Evolutionary conservation across 2,329 filamentous ascomycete species (phyloP).

Genomic region (Parastagonospora avenae): DNA sequence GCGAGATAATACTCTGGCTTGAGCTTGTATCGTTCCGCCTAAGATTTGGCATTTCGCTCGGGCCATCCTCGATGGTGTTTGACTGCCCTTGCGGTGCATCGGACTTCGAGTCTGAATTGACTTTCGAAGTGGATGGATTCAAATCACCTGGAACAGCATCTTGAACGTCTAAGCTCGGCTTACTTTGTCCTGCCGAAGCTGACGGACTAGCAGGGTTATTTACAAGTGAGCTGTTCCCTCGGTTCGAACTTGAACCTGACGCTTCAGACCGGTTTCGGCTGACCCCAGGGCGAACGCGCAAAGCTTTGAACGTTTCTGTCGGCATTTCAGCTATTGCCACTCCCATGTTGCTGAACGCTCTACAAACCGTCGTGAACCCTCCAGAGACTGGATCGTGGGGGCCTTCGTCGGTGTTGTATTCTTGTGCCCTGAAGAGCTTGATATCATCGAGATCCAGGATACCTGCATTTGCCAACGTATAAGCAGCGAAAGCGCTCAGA

Average conservation of each 20-base stretch:
- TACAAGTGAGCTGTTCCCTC: not conserved
- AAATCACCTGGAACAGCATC: not conserved
- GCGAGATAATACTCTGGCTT: slow-evolving; percentile 20
- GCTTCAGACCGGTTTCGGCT: slow-evolving; percentile 11
- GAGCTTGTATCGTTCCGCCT: not conserved
- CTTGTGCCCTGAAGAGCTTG: slow-evolving; percentile 21
- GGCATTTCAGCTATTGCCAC: slow-evolving; percentile 76
- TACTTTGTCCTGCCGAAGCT: not conserved
- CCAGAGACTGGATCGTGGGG: slow-evolving; percentile 24
- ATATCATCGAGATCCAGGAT: slow-evolving; percentile 21
- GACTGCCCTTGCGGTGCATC: not conserved
- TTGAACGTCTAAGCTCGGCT: not conserved
- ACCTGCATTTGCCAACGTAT: slow-evolving; percentile 21
- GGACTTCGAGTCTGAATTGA: not conserved
- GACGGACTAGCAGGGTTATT: not conserved
- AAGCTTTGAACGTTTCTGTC: slow-evolving; percentile 54
- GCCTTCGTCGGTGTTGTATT: slow-evolving; percentile 19
- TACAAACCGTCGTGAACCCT: slow-evolving; percentile 63
- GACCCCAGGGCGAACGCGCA: slow-evolving; percentile 5
- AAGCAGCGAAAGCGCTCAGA: slow-evolving; percentile 31
- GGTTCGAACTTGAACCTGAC: not conserved
- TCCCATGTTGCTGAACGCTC: slow-evolving; percentile 57
- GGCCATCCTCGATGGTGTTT: not conserved
- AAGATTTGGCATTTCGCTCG: not conserved
- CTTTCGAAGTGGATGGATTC: not conserved